Evolutionary conservation across 371 early-diverging fungal genomes (phyloP), one percentile per base, ranked within the genome.

Genomic region (Apophysomyces sp.): DNA sequence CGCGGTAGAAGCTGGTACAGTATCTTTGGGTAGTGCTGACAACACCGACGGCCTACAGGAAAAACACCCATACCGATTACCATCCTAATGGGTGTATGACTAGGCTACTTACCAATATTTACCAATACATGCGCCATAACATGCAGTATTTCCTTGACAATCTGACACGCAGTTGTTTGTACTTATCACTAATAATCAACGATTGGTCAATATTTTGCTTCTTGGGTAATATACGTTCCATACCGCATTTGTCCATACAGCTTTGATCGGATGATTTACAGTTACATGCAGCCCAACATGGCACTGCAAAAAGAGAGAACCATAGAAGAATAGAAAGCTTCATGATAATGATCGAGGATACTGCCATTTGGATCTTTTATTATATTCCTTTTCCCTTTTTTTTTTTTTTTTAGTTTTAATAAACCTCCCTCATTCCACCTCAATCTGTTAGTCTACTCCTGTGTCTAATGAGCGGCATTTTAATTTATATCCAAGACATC

Each of bases 231-330:
- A 11, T 37, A 3, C 40, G 28, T 58, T n/a, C 49, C 24, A 67
- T 71, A 71, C 71, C 71, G 62, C 71, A 71, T 44, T 64, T 67
- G 34, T 55, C 52, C 21, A 65, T 24, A 39, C 71, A 67, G 4
- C 55, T 18, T 24, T 59, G 65, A 39, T 71, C 67, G 8, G 52
- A 21, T 12, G 67, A 40, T 30, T 58, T 39, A 64, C 71, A 71
- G 51, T 61, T 56, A 41, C 67, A 71, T 4, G 58, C 68, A 28
- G 71, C 65, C 24, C 51, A 59, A 28, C 60, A 59, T 8, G 67
- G 65, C 9, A 62, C 57, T 39, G 61, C 60, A 21, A 67, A 65
- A 30, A 65, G 24, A 55, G 53, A 53, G 55, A 67, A 55, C 51
- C 34, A n/a, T 13, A 39, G 51, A 15, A 70, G 27, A 27, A 41